Evolutionary conservation across 768 basidiomycete genomes (phyloP).

Genomic region (Tulasnella sp.): DNA sequence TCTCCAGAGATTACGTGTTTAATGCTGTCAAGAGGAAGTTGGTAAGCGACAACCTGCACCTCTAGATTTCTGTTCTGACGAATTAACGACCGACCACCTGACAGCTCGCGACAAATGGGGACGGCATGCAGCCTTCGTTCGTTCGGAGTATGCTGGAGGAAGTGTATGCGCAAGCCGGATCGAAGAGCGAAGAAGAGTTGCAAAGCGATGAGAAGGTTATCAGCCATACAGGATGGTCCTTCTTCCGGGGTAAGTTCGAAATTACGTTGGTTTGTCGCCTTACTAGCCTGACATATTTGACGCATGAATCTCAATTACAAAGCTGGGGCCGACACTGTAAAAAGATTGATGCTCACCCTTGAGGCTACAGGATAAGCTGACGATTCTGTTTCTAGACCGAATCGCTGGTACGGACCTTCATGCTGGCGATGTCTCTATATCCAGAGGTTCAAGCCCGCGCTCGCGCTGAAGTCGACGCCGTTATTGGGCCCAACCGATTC

Average conservation of each 20-base stretch:
- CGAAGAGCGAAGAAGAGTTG: not conserved
- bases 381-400: constrained; percentile 2
- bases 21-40: not conserved
- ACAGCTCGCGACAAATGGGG: not conserved
- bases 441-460: constrained; percentile 33
- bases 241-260: not conserved
- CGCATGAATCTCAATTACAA: too few species aligned
- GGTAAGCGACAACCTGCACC: not conserved
- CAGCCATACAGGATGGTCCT: not conserved
- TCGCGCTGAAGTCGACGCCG: constrained; percentile 43
- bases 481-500: constrained; percentile 39
- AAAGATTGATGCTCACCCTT: too few species aligned
- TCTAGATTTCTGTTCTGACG: too few species aligned
- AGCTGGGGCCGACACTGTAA: constrained; percentile 3
- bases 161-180: not conserved
- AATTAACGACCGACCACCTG: too few species aligned
- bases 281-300: not conserved
- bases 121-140: not conserved
- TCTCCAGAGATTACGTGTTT: not conserved
- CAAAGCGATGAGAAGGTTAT: not conserved
- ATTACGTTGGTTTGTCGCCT: not conserved
- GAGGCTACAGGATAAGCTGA: not conserved
- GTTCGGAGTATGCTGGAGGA: constrained; percentile 26
- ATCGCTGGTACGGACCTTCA: not conserved
- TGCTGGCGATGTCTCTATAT: constrained; percentile 5